A percentile compares a stretch with the other conserved stretches of the same genome.
Evolutionary conservation across 2,329 filamentous ascomycete genomes (phyloP).

Genomic region (Huntiella decipiens): DNA sequence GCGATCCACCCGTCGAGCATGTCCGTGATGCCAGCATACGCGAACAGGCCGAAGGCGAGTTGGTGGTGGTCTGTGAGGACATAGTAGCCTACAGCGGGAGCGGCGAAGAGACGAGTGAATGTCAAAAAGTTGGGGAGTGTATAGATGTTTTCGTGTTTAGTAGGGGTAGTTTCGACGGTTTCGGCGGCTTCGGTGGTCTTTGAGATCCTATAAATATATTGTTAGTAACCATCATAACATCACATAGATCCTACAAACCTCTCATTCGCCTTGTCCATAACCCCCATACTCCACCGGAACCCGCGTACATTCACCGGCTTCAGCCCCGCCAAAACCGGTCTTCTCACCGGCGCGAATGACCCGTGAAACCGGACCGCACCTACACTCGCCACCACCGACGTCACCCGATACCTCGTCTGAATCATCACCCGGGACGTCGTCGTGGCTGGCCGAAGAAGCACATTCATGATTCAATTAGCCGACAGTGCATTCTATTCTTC

Average conservation of each 20-base stretch:
- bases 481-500: conserved; percentile 1
- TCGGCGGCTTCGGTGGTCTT: neutral
- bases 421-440: neutral
- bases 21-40: conserved; percentile 81
- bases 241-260: no score
- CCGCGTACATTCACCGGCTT: neutral
- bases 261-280: no score
- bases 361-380: neutral
- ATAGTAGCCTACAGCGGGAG: conserved; percentile 74
- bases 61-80: conserved; percentile 67
- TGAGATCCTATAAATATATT: neutral
- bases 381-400: neutral
- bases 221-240: neutral
- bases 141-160: conserved; percentile 73
- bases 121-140: conserved; percentile 91
- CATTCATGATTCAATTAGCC: conserved; percentile 5
- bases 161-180: neutral
- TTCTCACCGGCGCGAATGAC: neutral
- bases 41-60: conserved; percentile 68
- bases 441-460: conserved; percentile 6
- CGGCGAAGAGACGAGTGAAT: conserved; percentile 62
- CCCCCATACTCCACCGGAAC: no score
- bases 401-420: neutral
- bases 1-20: conserved; percentile 90
- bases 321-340: neutral